Conservation (phyloP, 225 moss, liverwort and hornwort species). For the Pseudisothecium myosuroides region DNA sequence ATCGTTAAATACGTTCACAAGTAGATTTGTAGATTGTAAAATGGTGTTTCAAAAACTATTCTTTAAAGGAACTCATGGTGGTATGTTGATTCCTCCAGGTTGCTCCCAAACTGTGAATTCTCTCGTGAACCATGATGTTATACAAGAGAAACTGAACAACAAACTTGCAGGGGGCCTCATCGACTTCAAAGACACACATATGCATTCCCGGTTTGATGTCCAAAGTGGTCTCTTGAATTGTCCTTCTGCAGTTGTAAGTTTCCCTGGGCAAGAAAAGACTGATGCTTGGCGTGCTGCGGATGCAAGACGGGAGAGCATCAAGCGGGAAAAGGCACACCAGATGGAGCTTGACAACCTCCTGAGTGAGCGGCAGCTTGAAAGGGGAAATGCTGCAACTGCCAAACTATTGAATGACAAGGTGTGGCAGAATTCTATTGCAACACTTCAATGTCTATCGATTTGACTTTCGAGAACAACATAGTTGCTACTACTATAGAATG, state of each 20-base stretch:
- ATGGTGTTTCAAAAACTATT: neutral
- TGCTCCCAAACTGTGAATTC: conserved; percentile 20
- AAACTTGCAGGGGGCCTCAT: conserved; percentile 31
- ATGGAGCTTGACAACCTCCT: conserved; percentile 38
- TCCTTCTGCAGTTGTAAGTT: conserved; percentile 5
- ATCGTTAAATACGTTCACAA: neutral
- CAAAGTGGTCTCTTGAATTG: conserved; percentile 5
- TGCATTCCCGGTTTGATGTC: conserved; percentile 58
- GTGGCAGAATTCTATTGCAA: neutral
- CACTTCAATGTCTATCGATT: neutral
- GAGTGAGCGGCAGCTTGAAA: conserved; percentile 44
- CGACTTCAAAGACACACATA: conserved; percentile 68
- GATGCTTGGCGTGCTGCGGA: conserved; percentile 83
- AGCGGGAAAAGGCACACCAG: conserved; percentile 31
- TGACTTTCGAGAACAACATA: neutral
- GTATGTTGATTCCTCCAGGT: conserved; percentile 14
- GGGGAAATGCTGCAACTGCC: conserved; percentile 54
- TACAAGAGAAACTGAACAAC: conserved; percentile 25
- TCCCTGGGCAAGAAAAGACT: conserved; percentile 3
- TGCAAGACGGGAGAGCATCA: conserved; percentile 39
- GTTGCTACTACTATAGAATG: neutral
- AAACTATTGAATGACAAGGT: conserved; percentile 35
- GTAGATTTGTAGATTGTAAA: neutral
- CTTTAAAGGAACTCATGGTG: neutral
- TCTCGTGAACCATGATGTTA: conserved; percentile 18